A percentile compares a stretch with the other conserved stretches of the same genome.
These are phyloP conservation scores for Closterium sp. DNA, from an alignment of 139 green algal genomes.

Conservation along the genomic window DNA sequence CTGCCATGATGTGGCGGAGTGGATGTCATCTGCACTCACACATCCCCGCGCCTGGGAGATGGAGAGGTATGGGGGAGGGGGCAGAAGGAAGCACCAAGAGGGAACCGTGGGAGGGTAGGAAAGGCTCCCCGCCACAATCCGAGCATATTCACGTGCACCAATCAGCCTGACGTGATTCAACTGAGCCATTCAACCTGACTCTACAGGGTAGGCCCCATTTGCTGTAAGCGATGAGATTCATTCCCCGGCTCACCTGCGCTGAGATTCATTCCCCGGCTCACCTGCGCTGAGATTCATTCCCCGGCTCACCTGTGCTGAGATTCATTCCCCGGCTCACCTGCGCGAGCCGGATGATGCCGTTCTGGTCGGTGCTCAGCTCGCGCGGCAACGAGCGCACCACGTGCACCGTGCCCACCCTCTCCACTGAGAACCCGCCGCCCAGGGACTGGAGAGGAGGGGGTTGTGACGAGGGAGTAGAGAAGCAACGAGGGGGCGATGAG, in stretches of 20 bases:
- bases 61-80: not conserved
- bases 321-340: constrained; percentile 10
- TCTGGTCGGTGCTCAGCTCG: constrained; percentile 54
- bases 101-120: no score
- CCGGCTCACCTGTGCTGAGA: not conserved
- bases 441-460: constrained; percentile 4
- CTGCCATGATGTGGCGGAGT: not conserved
- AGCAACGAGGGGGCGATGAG: no score
- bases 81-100: not conserved
- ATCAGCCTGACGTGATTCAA: not conserved
- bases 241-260: not conserved
- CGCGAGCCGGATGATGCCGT: constrained; percentile 33
- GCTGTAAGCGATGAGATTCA: no score
- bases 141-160: not conserved
- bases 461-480: no score
- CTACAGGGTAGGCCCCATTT: no score
- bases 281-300: not conserved
- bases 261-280: not conserved
- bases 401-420: not conserved
- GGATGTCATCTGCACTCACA: constrained; percentile 25
- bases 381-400: constrained; percentile 51
- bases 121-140: no score
- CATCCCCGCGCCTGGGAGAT: constrained; percentile 7
- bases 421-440: constrained; percentile 32
- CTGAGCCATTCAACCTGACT: not conserved